Conservation (phyloP, 2,329 filamentous ascomycete genomes). For the Aspergillus sp. region DNA sequence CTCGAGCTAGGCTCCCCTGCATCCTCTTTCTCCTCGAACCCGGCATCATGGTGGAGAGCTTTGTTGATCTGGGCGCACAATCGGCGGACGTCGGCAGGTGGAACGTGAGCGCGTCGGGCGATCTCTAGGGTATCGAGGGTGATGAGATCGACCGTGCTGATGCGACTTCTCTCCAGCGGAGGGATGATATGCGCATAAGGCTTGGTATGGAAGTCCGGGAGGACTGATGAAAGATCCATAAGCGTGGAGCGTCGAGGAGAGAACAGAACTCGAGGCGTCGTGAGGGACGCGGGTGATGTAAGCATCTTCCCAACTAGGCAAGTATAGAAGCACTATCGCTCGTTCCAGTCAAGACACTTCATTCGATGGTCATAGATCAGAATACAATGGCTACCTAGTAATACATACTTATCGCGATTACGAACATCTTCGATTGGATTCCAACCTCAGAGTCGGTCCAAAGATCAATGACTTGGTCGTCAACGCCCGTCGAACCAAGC, state of each 20-base stretch:
- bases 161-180: constrained; percentile 71
- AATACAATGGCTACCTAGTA: too few species aligned
- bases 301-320: not conserved
- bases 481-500: too few species aligned
- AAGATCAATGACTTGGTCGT: too few species aligned
- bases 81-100: constrained; percentile 74
- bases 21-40: constrained; percentile 31
- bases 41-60: constrained; percentile 65
- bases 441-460: too few species aligned
- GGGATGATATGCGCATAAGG: constrained; percentile 74
- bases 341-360: too few species aligned
- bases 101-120: constrained; percentile 79
- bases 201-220: constrained; percentile 74
- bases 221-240: constrained; percentile 74
- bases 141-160: constrained; percentile 82
- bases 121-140: constrained; percentile 79
- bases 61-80: constrained; percentile 66
- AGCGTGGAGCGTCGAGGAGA: not conserved
- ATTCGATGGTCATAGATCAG: too few species aligned
- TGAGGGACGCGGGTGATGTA: not conserved
- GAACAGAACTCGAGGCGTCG: not conserved
- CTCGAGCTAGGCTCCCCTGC: constrained; percentile 21
- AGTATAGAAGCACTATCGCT: not conserved
- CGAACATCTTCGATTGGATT: too few species aligned
- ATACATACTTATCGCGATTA: too few species aligned